Conservation (phyloP, 129 eudicot genomes). For the Artemisia annua region DNA sequence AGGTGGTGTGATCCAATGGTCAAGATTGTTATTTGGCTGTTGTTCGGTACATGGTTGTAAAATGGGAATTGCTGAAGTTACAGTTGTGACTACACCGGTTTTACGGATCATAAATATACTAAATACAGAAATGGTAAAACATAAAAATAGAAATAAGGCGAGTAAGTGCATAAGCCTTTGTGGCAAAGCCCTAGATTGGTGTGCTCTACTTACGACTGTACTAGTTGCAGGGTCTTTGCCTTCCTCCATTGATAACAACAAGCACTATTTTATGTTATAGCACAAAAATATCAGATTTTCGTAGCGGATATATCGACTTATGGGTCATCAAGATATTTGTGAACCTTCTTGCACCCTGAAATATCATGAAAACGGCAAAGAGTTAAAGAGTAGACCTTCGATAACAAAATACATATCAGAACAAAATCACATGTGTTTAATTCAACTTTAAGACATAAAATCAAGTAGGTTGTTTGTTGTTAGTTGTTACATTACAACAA, state of each 20-base stretch:
- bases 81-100: constrained; percentile 46
- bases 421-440: not conserved
- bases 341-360: constrained; percentile 35
- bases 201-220: constrained; percentile 39
- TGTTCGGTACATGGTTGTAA: constrained; percentile 47
- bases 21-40: constrained; percentile 36
- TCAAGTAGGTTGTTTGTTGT: too few relatives aligned
- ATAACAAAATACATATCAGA: constrained; percentile 5
- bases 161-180: constrained; percentile 62
- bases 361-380: constrained; percentile 4
- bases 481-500: too few relatives aligned
- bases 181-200: constrained; percentile 77
- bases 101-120: constrained; percentile 66
- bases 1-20: constrained; percentile 66
- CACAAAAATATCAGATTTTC: constrained; percentile 20
- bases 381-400: constrained; percentile 5
- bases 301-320: constrained; percentile 29
- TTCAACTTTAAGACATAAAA: too few relatives aligned
- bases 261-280: constrained; percentile 27
- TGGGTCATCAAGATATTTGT: constrained; percentile 21
- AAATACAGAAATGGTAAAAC: constrained; percentile 57
- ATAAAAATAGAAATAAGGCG: constrained; percentile 57
- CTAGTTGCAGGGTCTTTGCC: constrained; percentile 57
- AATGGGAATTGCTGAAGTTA: constrained; percentile 44
- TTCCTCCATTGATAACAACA: constrained; percentile 56